phyloP scores from a whole-genome alignment of 2,329 filamentous ascomycete species.

The Arthrobotrys sphaeroides region DNA sequence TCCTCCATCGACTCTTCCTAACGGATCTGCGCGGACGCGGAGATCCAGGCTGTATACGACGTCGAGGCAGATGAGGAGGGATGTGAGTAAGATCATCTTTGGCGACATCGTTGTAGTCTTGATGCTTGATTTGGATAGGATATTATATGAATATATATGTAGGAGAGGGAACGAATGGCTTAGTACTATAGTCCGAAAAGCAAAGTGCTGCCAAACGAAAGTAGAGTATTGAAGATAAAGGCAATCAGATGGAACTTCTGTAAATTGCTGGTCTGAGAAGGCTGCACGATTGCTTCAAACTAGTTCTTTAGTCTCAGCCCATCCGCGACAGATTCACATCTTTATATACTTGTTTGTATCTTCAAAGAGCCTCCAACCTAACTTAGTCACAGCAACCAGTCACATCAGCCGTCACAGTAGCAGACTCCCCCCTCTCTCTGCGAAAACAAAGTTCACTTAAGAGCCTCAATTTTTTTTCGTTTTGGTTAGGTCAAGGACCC shows the following conservation, averaged over 20 bases:
- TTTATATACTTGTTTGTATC: conserved; percentile 8
- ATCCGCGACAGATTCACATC: not conserved
- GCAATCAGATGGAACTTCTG: no score
- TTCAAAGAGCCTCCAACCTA: not conserved
- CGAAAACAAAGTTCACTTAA: not conserved
- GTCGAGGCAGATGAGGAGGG: conserved; percentile 7
- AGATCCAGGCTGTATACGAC: not conserved
- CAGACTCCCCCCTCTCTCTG: not conserved
- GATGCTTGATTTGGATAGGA: not conserved
- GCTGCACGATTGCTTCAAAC: not conserved
- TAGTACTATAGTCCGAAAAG: not conserved
- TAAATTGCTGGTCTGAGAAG: not conserved
- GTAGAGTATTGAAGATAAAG: not conserved
- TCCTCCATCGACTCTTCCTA: not conserved
- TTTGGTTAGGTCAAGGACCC: no score
- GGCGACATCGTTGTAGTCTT: not conserved
- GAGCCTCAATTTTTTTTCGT: conserved; percentile 28
- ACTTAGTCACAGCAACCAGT: not conserved
- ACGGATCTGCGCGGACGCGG: not conserved
- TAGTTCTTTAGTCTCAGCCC: not conserved
- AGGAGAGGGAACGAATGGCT: not conserved
- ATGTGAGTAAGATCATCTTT: not conserved
- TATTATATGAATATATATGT: not conserved
- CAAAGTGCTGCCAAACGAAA: not conserved
- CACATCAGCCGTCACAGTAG: not conserved